A percentile compares a stretch with the other conserved stretches of the same genome.
Conservation (phyloP, 73 alveolate genomes). For the Paramecium octaurelia region DNA sequence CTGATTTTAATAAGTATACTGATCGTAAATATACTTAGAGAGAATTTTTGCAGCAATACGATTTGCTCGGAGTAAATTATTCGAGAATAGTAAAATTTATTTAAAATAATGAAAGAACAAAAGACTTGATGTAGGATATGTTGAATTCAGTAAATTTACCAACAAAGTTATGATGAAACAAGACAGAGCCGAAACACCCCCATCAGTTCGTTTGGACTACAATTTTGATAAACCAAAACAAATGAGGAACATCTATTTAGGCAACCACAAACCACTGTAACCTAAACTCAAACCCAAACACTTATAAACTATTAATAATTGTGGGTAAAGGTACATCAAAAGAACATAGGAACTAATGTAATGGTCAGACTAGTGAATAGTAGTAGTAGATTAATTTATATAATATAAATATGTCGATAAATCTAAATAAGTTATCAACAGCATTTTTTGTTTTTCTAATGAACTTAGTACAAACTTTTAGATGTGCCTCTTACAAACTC, state of each 20-base stretch:
- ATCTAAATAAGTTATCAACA: neutral
- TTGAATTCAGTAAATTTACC: neutral
- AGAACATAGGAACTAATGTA: neutral
- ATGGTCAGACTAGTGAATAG: neutral
- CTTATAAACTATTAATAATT: neutral
- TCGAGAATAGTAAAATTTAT: constrained; percentile 21
- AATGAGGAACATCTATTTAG: neutral
- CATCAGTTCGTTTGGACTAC: constrained; percentile 15
- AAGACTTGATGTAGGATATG: constrained; percentile 43
- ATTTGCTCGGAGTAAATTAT: neutral
- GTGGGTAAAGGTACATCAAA: neutral
- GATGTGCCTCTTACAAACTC: neutral
- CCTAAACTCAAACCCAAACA: neutral
- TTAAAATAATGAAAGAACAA: neutral
- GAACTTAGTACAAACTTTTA: neutral
- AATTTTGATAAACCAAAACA: neutral
- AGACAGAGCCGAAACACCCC: constrained; percentile 46
- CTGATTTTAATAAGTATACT: neutral
- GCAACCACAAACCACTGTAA: neutral
- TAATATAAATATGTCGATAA: neutral
- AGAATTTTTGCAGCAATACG: neutral
- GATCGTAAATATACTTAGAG: neutral
- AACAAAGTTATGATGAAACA: neutral
- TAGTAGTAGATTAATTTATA: neutral
- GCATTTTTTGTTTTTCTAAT: neutral